Evolutionary conservation across 106 monocot species (phyloP), one percentile per base, ranked within the genome.

Genomic region (Posidonia australis): DNA sequence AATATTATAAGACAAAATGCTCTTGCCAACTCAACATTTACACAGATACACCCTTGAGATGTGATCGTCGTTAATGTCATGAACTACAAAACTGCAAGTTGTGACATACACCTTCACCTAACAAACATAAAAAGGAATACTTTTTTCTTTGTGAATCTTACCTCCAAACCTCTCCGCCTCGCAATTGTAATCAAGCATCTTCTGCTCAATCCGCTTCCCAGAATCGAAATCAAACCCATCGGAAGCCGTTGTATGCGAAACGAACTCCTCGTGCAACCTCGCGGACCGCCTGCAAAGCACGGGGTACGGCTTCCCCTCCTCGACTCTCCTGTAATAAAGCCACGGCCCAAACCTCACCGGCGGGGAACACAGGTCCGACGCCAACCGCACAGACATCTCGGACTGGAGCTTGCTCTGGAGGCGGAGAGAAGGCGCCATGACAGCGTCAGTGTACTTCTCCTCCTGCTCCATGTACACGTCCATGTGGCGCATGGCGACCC

Each of bases 161-260:
- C 91, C 98, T 83, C 85, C 91, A 31, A 87, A 96, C 10, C 84
- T 60, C 70, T 91, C 91, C 1, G 91, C 82, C 66, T 98, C 98
- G 30, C 54, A 51, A 61, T 91, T 98, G 54, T 98, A 98, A 83
- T 98, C 98, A 13, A 88, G 48, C 46, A 98, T 49, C 70, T 77
- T 88, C 76, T 98, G 91, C 67, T 91, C 98, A 53, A 98, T 91
- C 73, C 79, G 64, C 74, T 76, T 87, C 45, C 98, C 98, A 1
- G 87, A 31, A 7, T 61, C 77, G 47, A 79, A 91, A 67, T 91
- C 91, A 44, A 98, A 98, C 43, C 96, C 96, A 0, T 80, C 83
- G 5, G 80, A 84, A 10, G 81, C 77, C 72, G 74, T 77, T 13
- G 54, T 98, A 60, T 83, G 81, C 1, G 87, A 81, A 7, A 98